A percentile compares a stretch with the other conserved stretches of the same genome.
These are phyloP conservation scores for Talaromyces sp. DNA, from an alignment of 2,329 filamentous ascomycete genomes.

Conservation along the genomic window DNA sequence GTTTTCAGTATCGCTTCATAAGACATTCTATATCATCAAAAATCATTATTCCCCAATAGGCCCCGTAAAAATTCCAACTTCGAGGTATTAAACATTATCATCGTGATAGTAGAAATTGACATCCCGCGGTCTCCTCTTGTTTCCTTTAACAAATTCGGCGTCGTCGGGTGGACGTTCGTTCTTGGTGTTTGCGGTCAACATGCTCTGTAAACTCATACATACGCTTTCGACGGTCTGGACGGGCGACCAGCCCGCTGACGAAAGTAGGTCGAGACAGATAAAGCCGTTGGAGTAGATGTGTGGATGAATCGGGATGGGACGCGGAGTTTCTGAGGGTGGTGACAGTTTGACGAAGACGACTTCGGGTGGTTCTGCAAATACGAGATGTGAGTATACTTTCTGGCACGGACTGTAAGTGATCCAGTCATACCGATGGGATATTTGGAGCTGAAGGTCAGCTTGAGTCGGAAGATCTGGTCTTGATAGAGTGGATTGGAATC, in stretches of 20 bases:
- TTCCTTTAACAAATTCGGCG: slow-evolving; percentile 77
- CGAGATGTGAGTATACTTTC: not conserved
- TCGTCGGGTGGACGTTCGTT: slow-evolving; percentile 87
- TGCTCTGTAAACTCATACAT: slow-evolving; percentile 95
- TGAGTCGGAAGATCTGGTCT: slow-evolving; percentile 73
- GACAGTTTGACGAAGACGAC: slow-evolving; percentile 73
- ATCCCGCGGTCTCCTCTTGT: slow-evolving; percentile 73
- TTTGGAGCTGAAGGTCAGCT: slow-evolving; percentile 74
- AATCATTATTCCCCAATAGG: not conserved
- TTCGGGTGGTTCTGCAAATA: slow-evolving; percentile 74
- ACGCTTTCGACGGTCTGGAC: slow-evolving; percentile 96
- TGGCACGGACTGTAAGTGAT: not conserved
- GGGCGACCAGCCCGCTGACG: slow-evolving; percentile 84
- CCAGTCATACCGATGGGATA: slow-evolving; percentile 77
- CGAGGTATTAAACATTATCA: slow-evolving; percentile 58
- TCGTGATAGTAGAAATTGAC: slow-evolving; percentile 95
- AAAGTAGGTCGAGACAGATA: slow-evolving; percentile 92
- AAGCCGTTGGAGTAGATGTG: slow-evolving; percentile 99
- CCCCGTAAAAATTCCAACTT: not conserved
- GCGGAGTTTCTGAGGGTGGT: slow-evolving; percentile 33
- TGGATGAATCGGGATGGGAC: slow-evolving; percentile 82
- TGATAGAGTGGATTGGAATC: slow-evolving; percentile 86
- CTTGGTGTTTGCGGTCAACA: slow-evolving; percentile 92
- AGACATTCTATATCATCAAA: not conserved
- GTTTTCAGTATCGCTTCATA: not conserved